Conservation (phyloP, 352 stramenopile genomes). For the Phytophthora quininea region DNA sequence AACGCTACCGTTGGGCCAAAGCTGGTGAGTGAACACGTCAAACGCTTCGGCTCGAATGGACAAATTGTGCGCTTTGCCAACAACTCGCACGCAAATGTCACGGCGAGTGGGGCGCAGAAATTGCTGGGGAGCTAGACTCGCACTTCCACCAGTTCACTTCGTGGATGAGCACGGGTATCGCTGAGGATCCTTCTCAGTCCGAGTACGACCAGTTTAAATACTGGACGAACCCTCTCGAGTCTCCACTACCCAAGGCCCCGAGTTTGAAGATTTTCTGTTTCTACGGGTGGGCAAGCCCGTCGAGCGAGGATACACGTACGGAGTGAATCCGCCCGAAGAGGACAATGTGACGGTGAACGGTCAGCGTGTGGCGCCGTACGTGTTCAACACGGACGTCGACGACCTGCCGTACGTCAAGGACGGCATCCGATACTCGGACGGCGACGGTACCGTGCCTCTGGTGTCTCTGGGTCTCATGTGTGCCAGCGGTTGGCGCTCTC, state of each 20-base stretch:
- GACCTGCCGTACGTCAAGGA: conserved; percentile 76
- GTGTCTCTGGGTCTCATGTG: conserved; percentile 96
- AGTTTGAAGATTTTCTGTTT: conserved; percentile 95
- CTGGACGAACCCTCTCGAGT: conserved; percentile 90
- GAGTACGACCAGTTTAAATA: conserved; percentile 70
- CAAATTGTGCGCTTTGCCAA: conserved; percentile 66
- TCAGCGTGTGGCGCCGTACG: conserved; percentile 60
- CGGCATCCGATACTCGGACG: conserved; percentile 89
- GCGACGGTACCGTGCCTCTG: conserved; percentile 93
- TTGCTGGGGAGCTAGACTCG: conserved; percentile 54
- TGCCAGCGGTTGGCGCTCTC: conserved; percentile 80
- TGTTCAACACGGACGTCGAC: conserved; percentile 66
- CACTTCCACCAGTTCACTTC: conserved; percentile 52
- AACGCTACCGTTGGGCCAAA: conserved; percentile 36
- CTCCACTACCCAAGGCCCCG: conserved; percentile 88
- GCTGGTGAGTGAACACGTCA: conserved; percentile 52
- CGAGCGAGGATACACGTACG: conserved; percentile 84
- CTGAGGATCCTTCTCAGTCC: conserved; percentile 45
- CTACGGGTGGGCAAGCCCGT: conserved; percentile 94
- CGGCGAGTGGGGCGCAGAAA: conserved; percentile 48
- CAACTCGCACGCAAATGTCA: conserved; percentile 59
- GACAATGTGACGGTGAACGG: conserved; percentile 41
- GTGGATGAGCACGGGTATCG: conserved; percentile 51
- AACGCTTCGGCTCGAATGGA: conserved; percentile 53
- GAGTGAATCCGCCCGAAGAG: conserved; percentile 45